Percentiles rank a stretch among this genome's conserved stretches.
These are phyloP conservation scores for Tricholoma hemisulphureum DNA, from an alignment of 768 basidiomycete genomes.

Conservation along the genomic window DNA sequence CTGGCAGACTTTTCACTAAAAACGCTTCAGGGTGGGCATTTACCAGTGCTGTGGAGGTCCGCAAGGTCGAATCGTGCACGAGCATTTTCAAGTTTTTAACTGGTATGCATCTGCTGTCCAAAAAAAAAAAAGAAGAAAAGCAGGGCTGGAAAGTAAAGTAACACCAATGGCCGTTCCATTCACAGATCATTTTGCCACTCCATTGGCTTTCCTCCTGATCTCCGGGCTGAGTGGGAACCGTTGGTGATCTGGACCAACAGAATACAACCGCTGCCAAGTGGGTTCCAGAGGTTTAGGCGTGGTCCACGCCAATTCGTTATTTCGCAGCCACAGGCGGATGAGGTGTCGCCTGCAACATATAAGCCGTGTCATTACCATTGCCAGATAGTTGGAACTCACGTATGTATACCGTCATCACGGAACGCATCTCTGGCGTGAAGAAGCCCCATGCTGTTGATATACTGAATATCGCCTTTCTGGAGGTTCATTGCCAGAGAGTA, in stretches of 20 bases:
- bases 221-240: constrained; percentile 44
- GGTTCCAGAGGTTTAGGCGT: constrained; percentile 38
- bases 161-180: no score
- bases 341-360: constrained; percentile 37
- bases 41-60: no score
- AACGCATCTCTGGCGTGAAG: constrained; percentile 47
- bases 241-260: constrained; percentile 39
- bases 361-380: background rate
- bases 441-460: constrained; percentile 45
- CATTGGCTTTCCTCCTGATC: constrained; percentile 38
- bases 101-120: no score
- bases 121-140: no score
- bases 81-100: no score
- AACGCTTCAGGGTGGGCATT: no score
- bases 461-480: constrained; percentile 50
- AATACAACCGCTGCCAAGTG: constrained; percentile 40
- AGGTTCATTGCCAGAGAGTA: constrained; percentile 43
- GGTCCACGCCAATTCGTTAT: constrained; percentile 46
- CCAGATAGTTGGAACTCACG: constrained; percentile 26
- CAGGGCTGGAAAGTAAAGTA: no score
- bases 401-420: constrained; percentile 39
- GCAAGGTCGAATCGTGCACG: no score
- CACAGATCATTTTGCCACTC: constrained; percentile 25
- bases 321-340: constrained; percentile 45
- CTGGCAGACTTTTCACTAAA: no score